Evolutionary conservation across 345 rosid genomes (phyloP).

Genomic region (Litchi chinensis): DNA sequence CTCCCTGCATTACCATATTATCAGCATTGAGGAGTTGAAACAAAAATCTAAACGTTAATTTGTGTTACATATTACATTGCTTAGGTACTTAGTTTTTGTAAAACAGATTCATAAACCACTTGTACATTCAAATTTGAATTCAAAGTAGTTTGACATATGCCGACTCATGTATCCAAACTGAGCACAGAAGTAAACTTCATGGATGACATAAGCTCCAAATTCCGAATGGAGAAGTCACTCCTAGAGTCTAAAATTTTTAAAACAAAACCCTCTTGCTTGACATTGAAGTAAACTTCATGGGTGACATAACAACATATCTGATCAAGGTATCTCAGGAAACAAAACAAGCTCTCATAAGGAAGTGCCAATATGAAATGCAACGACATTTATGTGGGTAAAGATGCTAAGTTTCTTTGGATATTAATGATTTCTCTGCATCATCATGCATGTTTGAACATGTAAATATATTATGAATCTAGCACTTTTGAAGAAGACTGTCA

Average conservation of each 20-base stretch:
- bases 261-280: not conserved
- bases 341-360: not conserved
- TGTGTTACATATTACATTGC: not conserved
- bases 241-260: not conserved
- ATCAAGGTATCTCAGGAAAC: not conserved
- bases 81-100: not conserved
- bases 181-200: not conserved
- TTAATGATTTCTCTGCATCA: constrained; percentile 7
- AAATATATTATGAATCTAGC: not conserved
- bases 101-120: not conserved
- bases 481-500: constrained; percentile 7
- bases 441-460: not conserved
- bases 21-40: not conserved
- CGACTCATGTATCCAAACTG: not conserved
- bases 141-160: not conserved
- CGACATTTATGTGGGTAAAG: too few relatives aligned
- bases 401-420: not conserved
- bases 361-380: not conserved
- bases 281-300: not conserved
- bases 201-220: too few relatives aligned
- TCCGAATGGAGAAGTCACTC: too few relatives aligned
- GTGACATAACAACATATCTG: too few relatives aligned
- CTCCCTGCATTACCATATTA: constrained; percentile 55
- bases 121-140: not conserved
- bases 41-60: not conserved